These are phyloP conservation scores for Pleurotus tuber-regium DNA, from an alignment of 768 basidiomycete genomes.

Conservation along the genomic window DNA sequence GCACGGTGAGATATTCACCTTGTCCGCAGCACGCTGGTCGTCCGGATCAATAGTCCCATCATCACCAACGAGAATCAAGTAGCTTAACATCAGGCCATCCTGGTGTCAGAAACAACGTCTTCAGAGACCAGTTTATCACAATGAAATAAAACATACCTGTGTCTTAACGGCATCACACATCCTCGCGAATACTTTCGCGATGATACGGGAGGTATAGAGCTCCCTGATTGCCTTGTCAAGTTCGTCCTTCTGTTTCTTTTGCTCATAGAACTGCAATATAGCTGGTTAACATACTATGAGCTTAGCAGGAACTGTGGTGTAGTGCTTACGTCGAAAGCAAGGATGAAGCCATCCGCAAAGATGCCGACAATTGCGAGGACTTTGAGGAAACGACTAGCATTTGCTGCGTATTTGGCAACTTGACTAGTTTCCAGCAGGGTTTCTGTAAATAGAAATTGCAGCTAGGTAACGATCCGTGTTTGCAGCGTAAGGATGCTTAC, in stretches of 20 bases:
- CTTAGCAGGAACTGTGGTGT: too few species aligned
- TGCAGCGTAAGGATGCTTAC: background rate
- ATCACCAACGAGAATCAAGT: constrained; percentile 5
- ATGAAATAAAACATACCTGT: background rate
- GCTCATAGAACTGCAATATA: constrained; percentile 2
- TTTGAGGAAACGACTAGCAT: constrained; percentile 7
- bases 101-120: background rate
- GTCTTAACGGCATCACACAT: constrained; percentile 7
- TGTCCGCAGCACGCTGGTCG: constrained; percentile 11
- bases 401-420: constrained; percentile 4
- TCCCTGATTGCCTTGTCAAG: constrained; percentile 2
- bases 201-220: constrained; percentile 6
- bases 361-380: constrained; percentile 9
- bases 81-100: constrained; percentile 7
- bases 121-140: background rate
- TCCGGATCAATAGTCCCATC: constrained; percentile 8
- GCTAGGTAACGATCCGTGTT: background rate
- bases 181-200: constrained; percentile 7
- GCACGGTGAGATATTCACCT: background rate
- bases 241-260: constrained; percentile 6
- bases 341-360: constrained; percentile 10
- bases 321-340: constrained; percentile 7
- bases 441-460: background rate
- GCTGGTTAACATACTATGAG: too few species aligned
- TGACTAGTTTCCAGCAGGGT: background rate